Conservation (phyloP, 2,329 filamentous ascomycete genomes). For the Sarocladium kiliense region DNA sequence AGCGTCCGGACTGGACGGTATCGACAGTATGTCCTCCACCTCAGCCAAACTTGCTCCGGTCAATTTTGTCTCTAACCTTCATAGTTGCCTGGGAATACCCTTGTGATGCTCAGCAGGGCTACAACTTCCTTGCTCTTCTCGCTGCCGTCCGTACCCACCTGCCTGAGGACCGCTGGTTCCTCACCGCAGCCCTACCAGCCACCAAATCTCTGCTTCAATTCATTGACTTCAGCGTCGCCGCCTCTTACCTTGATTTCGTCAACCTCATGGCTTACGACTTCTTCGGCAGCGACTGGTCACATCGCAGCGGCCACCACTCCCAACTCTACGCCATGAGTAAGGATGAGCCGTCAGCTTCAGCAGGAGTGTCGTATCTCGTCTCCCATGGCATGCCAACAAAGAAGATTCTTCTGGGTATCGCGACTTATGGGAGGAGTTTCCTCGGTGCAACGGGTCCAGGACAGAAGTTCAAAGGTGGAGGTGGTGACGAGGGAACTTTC, state of each 20-base stretch:
- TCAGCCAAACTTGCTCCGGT: too few relatives aligned
- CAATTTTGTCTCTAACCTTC: neutral
- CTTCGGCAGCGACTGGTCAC: conserved; percentile 60
- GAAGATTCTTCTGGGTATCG: conserved; percentile 72
- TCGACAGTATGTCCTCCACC: conserved; percentile 57
- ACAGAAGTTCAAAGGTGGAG: conserved; percentile 51
- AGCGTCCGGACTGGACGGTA: conserved; percentile 54
- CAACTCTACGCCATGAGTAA: conserved; percentile 62
- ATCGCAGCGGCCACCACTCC: conserved; percentile 66
- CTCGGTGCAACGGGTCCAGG: conserved; percentile 60
- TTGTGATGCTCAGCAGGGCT: conserved; percentile 57
- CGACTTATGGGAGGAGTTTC: conserved; percentile 72
- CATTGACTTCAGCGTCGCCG: conserved; percentile 60
- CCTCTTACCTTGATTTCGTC: conserved; percentile 65
- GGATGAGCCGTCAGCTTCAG: conserved; percentile 60
- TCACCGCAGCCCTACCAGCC: conserved; percentile 70
- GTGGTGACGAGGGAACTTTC: conserved; percentile 64
- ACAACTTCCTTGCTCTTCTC: conserved; percentile 65
- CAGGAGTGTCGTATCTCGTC: conserved; percentile 61
- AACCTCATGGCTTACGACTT: conserved; percentile 83
- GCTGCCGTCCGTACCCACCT: conserved; percentile 61
- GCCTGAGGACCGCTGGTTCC: conserved; percentile 61
- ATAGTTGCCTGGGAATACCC: conserved; percentile 63
- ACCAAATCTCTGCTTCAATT: conserved; percentile 60
- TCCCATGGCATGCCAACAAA: conserved; percentile 60